These are phyloP conservation scores for Phanerodontia chrysosporium DNA, from an alignment of 768 basidiomycete species.

Conservation along the genomic window DNA sequence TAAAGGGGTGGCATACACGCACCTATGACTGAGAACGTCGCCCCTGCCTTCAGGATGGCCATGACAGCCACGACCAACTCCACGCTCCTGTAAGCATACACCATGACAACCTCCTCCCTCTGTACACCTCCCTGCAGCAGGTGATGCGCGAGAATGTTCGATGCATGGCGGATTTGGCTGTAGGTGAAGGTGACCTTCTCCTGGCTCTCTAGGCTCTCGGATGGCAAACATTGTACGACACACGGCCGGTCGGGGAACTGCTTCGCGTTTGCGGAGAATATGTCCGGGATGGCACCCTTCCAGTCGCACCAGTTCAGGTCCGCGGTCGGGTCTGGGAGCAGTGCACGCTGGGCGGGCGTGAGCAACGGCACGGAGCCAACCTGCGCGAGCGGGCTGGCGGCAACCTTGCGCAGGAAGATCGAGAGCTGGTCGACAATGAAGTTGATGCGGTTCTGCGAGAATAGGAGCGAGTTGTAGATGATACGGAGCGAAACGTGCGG, in stretches of 20 bases:
- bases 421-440: slow-evolving; percentile 85
- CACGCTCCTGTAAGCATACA: slow-evolving; percentile 93
- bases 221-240: slow-evolving; percentile 74
- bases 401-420: slow-evolving; percentile 66
- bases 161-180: slow-evolving; percentile 72
- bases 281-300: slow-evolving; percentile 94
- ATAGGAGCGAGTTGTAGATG: slow-evolving; percentile 92
- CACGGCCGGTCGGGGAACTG: slow-evolving; percentile 79
- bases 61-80: slow-evolving; percentile 97
- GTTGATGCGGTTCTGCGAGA: slow-evolving; percentile 72
- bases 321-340: slow-evolving; percentile 78
- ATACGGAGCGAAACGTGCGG: slow-evolving; percentile 77
- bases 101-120: slow-evolving; percentile 95
- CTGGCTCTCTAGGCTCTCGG: slow-evolving; percentile 36
- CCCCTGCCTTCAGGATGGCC: slow-evolving; percentile 94
- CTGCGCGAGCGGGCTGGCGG: slow-evolving; percentile 59
- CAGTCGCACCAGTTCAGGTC: slow-evolving; percentile 97
- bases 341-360: slow-evolving; percentile 61
- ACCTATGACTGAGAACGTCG: slow-evolving; percentile 97
- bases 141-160: slow-evolving; percentile 88
- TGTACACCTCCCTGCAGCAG: slow-evolving; percentile 82
- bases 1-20: not conserved
- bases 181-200: slow-evolving; percentile 70
- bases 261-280: slow-evolving; percentile 86
- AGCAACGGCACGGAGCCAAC: slow-evolving; percentile 81